Evolutionary conservation across 306 rosid genomes (phyloP).

Genomic region (Cucurbita argyrosperma): DNA sequence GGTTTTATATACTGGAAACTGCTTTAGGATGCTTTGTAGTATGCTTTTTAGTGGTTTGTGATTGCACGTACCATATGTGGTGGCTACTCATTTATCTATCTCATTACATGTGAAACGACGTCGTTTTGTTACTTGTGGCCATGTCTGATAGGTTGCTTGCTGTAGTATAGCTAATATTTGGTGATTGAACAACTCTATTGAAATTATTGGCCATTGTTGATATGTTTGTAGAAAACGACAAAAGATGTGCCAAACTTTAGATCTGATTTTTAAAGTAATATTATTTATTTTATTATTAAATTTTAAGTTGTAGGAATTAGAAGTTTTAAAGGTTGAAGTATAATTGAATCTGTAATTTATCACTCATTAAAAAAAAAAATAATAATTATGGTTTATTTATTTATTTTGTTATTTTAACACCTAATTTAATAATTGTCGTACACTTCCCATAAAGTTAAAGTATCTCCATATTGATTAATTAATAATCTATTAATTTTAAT

Average conservation of each 20-base stretch:
- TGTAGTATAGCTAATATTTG: neutral
- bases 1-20: neutral
- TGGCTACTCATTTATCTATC: neutral
- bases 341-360: too few species aligned
- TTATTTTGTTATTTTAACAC: too few species aligned
- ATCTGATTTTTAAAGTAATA: neutral
- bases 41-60: neutral
- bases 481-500: too few species aligned
- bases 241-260: too few species aligned
- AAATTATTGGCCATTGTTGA: neutral
- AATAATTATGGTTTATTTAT: too few species aligned
- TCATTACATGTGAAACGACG: neutral
- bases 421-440: too few species aligned
- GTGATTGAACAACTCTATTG: neutral
- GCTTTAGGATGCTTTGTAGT: neutral
- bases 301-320: too few species aligned
- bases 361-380: too few species aligned
- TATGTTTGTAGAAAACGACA: neutral
- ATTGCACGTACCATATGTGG: conserved; percentile 5
- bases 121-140: neutral
- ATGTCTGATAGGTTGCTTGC: neutral
- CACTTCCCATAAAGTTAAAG: too few species aligned
- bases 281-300: neutral
- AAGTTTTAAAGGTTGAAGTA: too few species aligned
- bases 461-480: too few species aligned